Percentiles rank a stretch among this genome's conserved stretches.
phyloP scores from a whole-genome alignment of 345 rosid genomes.

The Melaleuca quinquenervia region DNA sequence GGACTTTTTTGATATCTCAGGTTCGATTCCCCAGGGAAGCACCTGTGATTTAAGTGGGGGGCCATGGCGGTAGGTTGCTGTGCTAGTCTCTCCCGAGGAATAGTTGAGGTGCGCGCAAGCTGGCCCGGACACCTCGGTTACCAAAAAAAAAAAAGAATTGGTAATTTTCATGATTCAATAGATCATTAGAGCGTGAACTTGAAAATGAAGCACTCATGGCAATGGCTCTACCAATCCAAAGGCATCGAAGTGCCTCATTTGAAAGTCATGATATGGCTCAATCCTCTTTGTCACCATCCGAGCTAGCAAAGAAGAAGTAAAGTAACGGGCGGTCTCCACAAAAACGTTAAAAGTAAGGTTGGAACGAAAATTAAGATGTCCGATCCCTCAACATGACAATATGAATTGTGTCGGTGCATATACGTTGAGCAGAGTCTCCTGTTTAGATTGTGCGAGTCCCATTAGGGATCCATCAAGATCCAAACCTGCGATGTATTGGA shows the following conservation, averaged over 20 bases:
- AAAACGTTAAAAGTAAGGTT: not conserved
- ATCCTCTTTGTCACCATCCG: not conserved
- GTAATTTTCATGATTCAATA: not conserved
- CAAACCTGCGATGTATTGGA: not conserved
- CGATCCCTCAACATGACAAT: too few species aligned
- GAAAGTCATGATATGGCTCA: not conserved
- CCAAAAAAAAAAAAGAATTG: too few species aligned
- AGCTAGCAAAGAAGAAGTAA: not conserved
- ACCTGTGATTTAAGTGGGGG: too few species aligned
- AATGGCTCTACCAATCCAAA: not conserved
- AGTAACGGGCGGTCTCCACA: not conserved
- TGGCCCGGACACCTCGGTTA: too few species aligned
- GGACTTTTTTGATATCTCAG: too few species aligned
- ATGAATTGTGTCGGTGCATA: too few species aligned
- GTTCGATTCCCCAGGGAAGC: too few species aligned
- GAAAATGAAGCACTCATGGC: not conserved
- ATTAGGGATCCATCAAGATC: not conserved
- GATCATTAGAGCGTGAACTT: not conserved
- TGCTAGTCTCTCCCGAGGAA: too few species aligned
- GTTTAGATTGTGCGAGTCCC: not conserved
- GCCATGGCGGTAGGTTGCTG: too few species aligned
- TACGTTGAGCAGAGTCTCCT: not conserved
- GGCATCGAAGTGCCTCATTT: not conserved
- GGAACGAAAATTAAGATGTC: not conserved
- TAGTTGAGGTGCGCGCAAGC: too few species aligned